Evolutionary conservation across 352 stramenopile species (phyloP), one percentile per base, ranked within the genome.

Genomic region (Phytophthora europaea): DNA sequence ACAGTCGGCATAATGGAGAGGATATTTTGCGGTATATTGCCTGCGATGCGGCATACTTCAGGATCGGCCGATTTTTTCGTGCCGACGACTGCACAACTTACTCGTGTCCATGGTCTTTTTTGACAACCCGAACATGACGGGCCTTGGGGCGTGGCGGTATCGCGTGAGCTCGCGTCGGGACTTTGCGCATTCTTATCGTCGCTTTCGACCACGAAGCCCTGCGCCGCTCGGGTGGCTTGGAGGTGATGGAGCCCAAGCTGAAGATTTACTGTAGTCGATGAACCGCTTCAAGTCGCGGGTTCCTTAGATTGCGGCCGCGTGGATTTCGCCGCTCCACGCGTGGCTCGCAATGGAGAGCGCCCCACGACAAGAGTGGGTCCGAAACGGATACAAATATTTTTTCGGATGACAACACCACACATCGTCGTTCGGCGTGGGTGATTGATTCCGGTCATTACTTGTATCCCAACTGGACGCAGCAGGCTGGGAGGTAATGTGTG

Each of bases 361-460:
- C 28, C 16, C 18, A 45, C 28, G 18, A 7, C 43, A 60, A 65
- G 20, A 65, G 47, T 60, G 22, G 55, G 4, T 34, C 45, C 18
- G 53, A 18, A 51, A 12, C 31, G 26, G 50, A 57, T 59, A 33
- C 50, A 38, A 61, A 52, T 52, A 16, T 52, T 67, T 61, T 67
- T 28, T 38, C 23, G 7, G 53, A 5, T 18, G 59, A 67, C 33
- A 40, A 45, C 61, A 7, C 40, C 40, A 43, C 28, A 64, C 13
- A 28, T 15, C 18, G 53, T 45, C 16, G 38, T 12, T n/a, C n/a
- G 23, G 4, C 31, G 38, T 31, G 50, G 28, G 23, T 61, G 63
- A 67, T 60, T 65, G 64, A 58, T 76, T 65, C 40, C 43, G 70
- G 60, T 31, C 67, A 73, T 65, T 52, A 61, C 20, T 57, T 28